Evolutionary conservation across 2,329 filamentous ascomycete species (phyloP), one percentile per base, ranked within the genome.

Genomic region (Thelonectria blattea): DNA sequence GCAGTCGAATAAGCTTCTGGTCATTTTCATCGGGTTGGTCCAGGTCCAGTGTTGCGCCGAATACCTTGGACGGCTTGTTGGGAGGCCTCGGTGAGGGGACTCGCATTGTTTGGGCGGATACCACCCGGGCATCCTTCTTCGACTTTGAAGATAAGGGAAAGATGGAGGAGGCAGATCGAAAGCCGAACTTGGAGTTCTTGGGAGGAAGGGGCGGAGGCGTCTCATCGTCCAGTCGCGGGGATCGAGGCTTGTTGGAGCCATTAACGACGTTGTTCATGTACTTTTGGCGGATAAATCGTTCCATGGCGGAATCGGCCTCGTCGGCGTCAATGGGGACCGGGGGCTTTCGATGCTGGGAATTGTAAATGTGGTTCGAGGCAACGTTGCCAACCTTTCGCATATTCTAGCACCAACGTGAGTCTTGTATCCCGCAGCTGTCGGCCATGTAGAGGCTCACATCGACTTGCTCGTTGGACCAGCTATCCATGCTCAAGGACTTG

Each of bases 401-500:
- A 72, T 90, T 94, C 92, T 97, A 45, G 39, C 59, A 20, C 30
- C n/a, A 27, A 30, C 15, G n/a, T 72, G 49, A 72, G 70, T 53
- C 48, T 56, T 10, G 30, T 30, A 41, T 43, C 17, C 49, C 24
- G 50, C 32, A 37, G 22, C 27, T 30, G 18, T 12, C 7, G 24
- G 15, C 14, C 27, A 46, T 54, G 11, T 39, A 37, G 60, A 53
- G 78, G 34, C 86, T 78, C 81, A 97, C 93, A 79, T 99, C 95
- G 65, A 99, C 93, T 79, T 99, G 95, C 62, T 98, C 95, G 72
- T 90, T 89, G 50, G 91, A 88, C 95, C 95, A 99, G 68, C 90
- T 95, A 78, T 99, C 95, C 93, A 99, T 98, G 76, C 91, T 98
- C 79, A 99, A 79, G 39, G 93, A 98, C 79, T 99, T 99, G 81